These are phyloP conservation scores for Massariosphaeria phaeospora DNA, from an alignment of 495 filamentous ascomycete species.

Conservation along the genomic window DNA sequence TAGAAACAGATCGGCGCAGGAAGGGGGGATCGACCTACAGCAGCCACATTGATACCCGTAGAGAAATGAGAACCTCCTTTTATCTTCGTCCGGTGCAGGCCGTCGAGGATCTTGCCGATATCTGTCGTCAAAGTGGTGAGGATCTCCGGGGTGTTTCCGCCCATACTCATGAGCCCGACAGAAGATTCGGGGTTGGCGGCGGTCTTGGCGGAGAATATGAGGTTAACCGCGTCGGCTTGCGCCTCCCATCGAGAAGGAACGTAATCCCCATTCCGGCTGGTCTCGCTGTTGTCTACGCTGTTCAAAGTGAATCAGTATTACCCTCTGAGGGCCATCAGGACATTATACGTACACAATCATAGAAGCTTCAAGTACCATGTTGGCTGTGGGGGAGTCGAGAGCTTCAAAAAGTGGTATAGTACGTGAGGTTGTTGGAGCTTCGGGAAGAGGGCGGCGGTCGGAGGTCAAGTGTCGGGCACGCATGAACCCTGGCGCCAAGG, in stretches of 20 bases:
- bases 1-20: neutral
- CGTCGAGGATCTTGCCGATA: slow-evolving; percentile 89
- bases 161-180: slow-evolving; percentile 98
- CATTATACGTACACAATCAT: slow-evolving; percentile 63
- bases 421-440: neutral
- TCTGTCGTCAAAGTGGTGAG: slow-evolving; percentile 92
- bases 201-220: slow-evolving; percentile 91
- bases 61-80: slow-evolving; percentile 77
- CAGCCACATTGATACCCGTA: slow-evolving; percentile 90
- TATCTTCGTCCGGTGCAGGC: slow-evolving; percentile 91
- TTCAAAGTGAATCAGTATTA: slow-evolving; percentile 26
- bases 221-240: slow-evolving; percentile 87
- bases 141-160: slow-evolving; percentile 92
- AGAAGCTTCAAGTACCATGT: slow-evolving; percentile 67
- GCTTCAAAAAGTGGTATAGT: neutral
- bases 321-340: slow-evolving; percentile 11
- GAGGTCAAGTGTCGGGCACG: too few species aligned
- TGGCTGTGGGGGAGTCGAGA: slow-evolving; percentile 27
- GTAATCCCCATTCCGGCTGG: slow-evolving; percentile 96
- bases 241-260: slow-evolving; percentile 90
- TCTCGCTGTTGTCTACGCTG: slow-evolving; percentile 96
- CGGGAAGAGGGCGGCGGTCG: neutral
- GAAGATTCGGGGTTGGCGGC: slow-evolving; percentile 92
- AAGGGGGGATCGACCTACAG: slow-evolving; percentile 57
- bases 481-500: too few species aligned